Evolutionary conservation across 2,329 filamentous ascomycete genomes (phyloP).

Genomic region (Dactylellina sp.): DNA sequence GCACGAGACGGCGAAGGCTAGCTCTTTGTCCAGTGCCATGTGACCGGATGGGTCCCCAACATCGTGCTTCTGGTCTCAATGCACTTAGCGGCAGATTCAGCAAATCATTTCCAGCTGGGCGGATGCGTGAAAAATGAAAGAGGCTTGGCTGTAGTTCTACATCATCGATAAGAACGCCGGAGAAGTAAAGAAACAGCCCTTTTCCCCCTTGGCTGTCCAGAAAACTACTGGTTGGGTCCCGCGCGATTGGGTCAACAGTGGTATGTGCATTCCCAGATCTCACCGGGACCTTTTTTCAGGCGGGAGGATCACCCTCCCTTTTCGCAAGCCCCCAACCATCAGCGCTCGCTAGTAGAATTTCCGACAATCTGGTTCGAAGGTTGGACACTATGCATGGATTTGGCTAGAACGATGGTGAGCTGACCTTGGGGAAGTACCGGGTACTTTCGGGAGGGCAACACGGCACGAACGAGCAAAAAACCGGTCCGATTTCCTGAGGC

Average conservation of each 20-base stretch:
- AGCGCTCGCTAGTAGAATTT: constrained; percentile 36
- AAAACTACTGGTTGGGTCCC: constrained; percentile 41
- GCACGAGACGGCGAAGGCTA: constrained; percentile 4
- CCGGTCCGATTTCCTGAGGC: neutral
- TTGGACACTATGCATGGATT: constrained; percentile 55
- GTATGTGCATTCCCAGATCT: constrained; percentile 55
- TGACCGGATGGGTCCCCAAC: constrained; percentile 11
- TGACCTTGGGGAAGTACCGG: constrained; percentile 31
- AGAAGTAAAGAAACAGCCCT: neutral
- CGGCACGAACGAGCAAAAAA: constrained; percentile 43
- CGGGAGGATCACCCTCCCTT: constrained; percentile 46
- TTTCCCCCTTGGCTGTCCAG: neutral
- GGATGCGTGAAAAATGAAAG: neutral
- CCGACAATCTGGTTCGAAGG: constrained; percentile 54
- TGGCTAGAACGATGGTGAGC: constrained; percentile 37
- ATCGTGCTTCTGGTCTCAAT: neutral
- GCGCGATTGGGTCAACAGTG: constrained; percentile 49
- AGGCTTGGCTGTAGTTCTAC: neutral
- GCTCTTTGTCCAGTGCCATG: constrained; percentile 4
- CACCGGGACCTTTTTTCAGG: constrained; percentile 53
- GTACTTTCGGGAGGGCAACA: constrained; percentile 50
- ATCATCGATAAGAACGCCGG: neutral
- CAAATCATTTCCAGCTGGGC: neutral
- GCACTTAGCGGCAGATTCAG: neutral
- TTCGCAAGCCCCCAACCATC: constrained; percentile 44